A percentile compares a stretch with the other conserved stretches of the same genome.
phyloP scores from a whole-genome alignment of 1,284 basidiomycete species.

The Cerrena zonata region DNA sequence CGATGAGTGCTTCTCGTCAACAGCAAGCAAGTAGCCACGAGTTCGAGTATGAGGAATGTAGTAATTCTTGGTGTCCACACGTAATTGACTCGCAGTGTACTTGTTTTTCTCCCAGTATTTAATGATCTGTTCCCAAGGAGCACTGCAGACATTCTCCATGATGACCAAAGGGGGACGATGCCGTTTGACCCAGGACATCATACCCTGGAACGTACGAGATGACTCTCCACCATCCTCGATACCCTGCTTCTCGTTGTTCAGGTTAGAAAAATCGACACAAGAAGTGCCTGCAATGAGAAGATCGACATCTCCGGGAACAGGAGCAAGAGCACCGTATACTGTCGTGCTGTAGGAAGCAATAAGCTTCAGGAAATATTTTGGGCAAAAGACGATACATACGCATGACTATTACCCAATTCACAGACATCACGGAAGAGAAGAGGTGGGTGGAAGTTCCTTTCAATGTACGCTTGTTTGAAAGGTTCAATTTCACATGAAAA shows the following conservation, averaged over 20 bases:
- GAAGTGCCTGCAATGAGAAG: slow-evolving; percentile 89
- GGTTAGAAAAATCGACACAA: slow-evolving; percentile 92
- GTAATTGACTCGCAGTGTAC: slow-evolving; percentile 70
- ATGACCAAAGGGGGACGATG: slow-evolving; percentile 88
- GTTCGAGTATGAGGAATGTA: slow-evolving; percentile 94
- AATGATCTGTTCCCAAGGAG: slow-evolving; percentile 80
- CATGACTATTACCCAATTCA: slow-evolving; percentile 74
- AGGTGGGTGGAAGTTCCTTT: slow-evolving; percentile 89
- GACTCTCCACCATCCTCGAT: slow-evolving; percentile 86
- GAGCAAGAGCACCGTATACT: slow-evolving; percentile 81
- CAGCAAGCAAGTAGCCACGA: slow-evolving; percentile 81
- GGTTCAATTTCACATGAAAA: slow-evolving; percentile 98
- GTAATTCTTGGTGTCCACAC: slow-evolving; percentile 88
- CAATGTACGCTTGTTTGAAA: slow-evolving; percentile 97
- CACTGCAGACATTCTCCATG: slow-evolving; percentile 88
- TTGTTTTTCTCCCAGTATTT: slow-evolving; percentile 71
- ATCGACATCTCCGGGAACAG: slow-evolving; percentile 88
- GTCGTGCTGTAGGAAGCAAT: slow-evolving; percentile 55
- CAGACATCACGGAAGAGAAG: slow-evolving; percentile 91
- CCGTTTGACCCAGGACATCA: slow-evolving; percentile 87
- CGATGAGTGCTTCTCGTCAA: slow-evolving; percentile 52
- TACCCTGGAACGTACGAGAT: slow-evolving; percentile 83
- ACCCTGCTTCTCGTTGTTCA: slow-evolving; percentile 89
- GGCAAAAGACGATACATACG: slow-evolving; percentile 59
- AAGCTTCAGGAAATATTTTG: too few species aligned